Percentiles rank a stretch among this genome's conserved stretches.
These are phyloP conservation scores for Crucihimalaya himalaica DNA, from an alignment of 345 rosid genomes.

Conservation along the genomic window DNA sequence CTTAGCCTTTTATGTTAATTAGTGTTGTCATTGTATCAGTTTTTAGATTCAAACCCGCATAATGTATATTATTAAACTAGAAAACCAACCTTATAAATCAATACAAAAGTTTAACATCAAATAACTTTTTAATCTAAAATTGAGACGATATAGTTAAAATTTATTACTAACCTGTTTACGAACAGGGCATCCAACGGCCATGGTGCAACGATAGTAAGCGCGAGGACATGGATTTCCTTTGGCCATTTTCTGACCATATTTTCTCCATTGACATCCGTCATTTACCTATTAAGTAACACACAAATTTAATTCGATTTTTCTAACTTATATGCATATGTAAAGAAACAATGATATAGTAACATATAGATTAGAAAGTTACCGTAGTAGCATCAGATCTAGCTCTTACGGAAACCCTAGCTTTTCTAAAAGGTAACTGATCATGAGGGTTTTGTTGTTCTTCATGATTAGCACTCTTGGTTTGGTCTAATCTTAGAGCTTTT, in stretches of 20 bases:
- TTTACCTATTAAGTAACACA: slow-evolving; percentile 45
- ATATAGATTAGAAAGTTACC: slow-evolving; percentile 36
- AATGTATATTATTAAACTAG: neutral
- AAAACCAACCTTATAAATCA: neutral
- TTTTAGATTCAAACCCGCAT: neutral
- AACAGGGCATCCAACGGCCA: slow-evolving; percentile 84
- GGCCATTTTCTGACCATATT: slow-evolving; percentile 82
- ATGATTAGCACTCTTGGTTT: slow-evolving; percentile 31
- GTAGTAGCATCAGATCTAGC: slow-evolving; percentile 57
- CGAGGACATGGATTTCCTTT: slow-evolving; percentile 89
- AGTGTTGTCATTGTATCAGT: neutral
- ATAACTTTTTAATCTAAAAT: too few relatives aligned
- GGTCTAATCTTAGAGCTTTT: slow-evolving; percentile 52
- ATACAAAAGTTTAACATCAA: neutral
- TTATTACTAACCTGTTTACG: slow-evolving; percentile 61
- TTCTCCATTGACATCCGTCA: slow-evolving; percentile 91
- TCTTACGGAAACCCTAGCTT: slow-evolving; percentile 66
- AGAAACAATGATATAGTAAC: neutral
- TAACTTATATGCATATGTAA: neutral
- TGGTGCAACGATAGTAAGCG: slow-evolving; percentile 83
- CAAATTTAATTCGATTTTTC: neutral
- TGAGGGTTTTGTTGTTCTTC: slow-evolving; percentile 50
- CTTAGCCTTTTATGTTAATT: too few relatives aligned
- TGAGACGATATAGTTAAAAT: too few relatives aligned
- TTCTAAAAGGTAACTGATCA: slow-evolving; percentile 49